Base-by-base conservation (phyloP, 768 basidiomycete genomes). In the Mycena sanguinolenta region DNA sequence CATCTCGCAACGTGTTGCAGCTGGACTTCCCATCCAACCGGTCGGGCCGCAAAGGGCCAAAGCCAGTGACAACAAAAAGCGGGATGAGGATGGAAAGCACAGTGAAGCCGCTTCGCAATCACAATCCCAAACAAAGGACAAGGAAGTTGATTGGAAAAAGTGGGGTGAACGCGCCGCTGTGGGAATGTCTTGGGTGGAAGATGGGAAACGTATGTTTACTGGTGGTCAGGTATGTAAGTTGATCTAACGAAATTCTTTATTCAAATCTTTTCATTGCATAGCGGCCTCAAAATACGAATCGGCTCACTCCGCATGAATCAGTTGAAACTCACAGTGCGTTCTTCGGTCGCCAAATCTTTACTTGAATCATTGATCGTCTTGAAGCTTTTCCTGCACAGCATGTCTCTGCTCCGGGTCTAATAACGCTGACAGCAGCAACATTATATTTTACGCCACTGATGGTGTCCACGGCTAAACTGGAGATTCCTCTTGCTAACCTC, bases 361-460 rank as follows among this genome's bases (percentile, higher is more conserved):
- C n/a, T n/a, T n/a, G n/a, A n/a, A 21, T 36, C 28, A 34, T n/a
- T 74, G 21, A 70, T 54, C 65, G 62, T 32, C 12, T 63, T 53
- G 46, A 59, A 92, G 91, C 88, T 0, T 92, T 88, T 78, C 85
- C 90, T 60, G 89, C 89, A 49, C 89, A 92, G 67, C 82, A 87
- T 63, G 80, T 80, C 54, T 84, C 88, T 30, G 78, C 80, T 6
- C 88, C 89, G 2, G 91, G 91, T 2, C 76, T 92, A 49, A 86
- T 92, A 59, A 91, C 89, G 27, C 65, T 92, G 67, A 89, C 89
- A 5, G 61, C 80, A 25, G 81, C 80, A 19, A 77, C 79, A 23
- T 71, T 93, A 21, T 84, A 81, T 73, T 92, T 91, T 77, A 90
- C 90, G 4, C 81, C 90, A 0, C 75, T 92, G 65, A 78, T 86